Conservation (phyloP, 306 rosid species). For the Vachellia collinsii region DNA sequence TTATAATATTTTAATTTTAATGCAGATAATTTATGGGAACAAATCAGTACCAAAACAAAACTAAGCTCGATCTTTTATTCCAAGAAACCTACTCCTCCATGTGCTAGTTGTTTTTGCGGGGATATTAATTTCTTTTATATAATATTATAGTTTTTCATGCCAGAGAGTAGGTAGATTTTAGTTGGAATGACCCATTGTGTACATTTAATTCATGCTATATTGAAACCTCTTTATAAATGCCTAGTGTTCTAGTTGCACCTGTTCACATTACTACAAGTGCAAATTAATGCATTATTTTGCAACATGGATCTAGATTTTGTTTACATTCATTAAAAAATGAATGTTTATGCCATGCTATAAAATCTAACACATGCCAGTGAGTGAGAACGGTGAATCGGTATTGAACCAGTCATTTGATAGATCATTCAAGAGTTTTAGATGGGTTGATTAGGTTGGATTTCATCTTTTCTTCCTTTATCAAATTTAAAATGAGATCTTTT, state of each 20-base stretch:
- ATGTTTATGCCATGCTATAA: too few species aligned
- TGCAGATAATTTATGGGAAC: too few species aligned
- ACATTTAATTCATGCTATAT: not conserved
- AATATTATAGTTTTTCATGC: not conserved
- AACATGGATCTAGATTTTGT: not conserved
- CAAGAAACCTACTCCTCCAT: not conserved
- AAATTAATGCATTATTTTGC: not conserved
- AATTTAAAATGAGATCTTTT: too few species aligned
- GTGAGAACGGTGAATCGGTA: too few species aligned
- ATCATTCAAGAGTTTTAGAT: too few species aligned
- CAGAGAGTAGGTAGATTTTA: not conserved
- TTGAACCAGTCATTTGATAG: too few species aligned
- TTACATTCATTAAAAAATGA: not conserved
- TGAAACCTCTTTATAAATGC: constrained; percentile 11
- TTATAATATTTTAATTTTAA: too few species aligned
- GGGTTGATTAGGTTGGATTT: too few species aligned
- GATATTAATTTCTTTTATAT: not conserved
- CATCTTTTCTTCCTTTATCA: too few species aligned
- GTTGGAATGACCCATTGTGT: not conserved
- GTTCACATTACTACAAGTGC: not conserved
- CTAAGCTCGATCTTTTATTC: not conserved
- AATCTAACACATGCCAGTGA: too few species aligned
- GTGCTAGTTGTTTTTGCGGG: not conserved
- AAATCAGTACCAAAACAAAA: not conserved
- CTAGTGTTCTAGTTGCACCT: not conserved